Percentiles rank a stretch among this genome's conserved stretches.
These are phyloP conservation scores for Venturia nashicola DNA, from an alignment of 2,329 filamentous ascomycete species.

Conservation along the genomic window DNA sequence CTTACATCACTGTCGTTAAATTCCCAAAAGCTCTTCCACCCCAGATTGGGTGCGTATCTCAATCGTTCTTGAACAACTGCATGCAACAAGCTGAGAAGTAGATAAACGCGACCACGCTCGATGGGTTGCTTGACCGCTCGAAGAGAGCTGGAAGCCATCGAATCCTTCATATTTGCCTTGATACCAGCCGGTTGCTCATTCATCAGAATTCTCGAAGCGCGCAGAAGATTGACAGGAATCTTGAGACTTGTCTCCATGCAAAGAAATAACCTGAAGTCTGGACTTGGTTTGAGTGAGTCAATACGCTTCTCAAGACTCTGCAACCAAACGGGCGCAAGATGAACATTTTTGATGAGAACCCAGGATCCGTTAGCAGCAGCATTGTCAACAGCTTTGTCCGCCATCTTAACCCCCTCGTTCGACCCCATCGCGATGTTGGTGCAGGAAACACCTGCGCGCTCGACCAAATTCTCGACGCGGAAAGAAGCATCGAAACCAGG, in stretches of 20 bases:
- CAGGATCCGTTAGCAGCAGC: conserved; percentile 86
- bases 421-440: conserved; percentile 99
- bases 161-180: conserved; percentile 97
- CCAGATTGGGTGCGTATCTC: conserved; percentile 82
- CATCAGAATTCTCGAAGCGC: conserved; percentile 88
- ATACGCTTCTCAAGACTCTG: conserved; percentile 96
- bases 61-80: conserved; percentile 91
- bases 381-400: conserved; percentile 89
- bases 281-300: conserved; percentile 85
- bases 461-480: conserved; percentile 93
- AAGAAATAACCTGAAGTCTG: conserved; percentile 86
- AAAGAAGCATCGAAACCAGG: conserved; percentile 97
- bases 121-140: conserved; percentile 72
- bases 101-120: conserved; percentile 79
- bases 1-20: conserved; percentile 98
- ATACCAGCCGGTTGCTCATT: conserved; percentile 97
- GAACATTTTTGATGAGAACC: conserved; percentile 98
- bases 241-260: conserved; percentile 96
- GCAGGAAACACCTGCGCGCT: conserved; percentile 68
- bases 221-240: conserved; percentile 90
- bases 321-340: conserved; percentile 89
- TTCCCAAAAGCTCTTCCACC: conserved; percentile 99
- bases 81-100: conserved; percentile 87
- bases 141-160: conserved; percentile 68
- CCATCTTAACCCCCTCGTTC: conserved; percentile 80